Evolutionary conservation across 768 basidiomycete genomes (phyloP), one percentile per base, ranked within the genome.

Genomic region (Fomitopsis pulvina): DNA sequence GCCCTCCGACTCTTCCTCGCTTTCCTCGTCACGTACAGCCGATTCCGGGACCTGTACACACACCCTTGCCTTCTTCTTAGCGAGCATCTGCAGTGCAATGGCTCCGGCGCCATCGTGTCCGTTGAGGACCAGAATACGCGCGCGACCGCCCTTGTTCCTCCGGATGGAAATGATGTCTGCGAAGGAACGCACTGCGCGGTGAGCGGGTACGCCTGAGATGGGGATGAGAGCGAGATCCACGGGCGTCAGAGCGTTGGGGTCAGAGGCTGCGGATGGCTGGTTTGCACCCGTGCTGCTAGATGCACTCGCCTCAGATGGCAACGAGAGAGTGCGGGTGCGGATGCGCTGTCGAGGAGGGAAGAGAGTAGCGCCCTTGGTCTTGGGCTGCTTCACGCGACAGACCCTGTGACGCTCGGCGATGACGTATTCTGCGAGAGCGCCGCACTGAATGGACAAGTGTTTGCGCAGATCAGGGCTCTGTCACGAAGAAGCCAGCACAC

Each of bases 401-500:
- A 94, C 66, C 12, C 87, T 79, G 59, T 83, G 85, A 25, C 87
- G 80, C 60, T 95, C 90, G 21, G 85, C 76, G 22, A 89, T 72
- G 52, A 95, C 79, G 69, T 91, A 95, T 67, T 96, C 90, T n/a
- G 89, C 76, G 20, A 95, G 74, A 5, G 88, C 88, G 43, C 93
- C 92, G 56, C 80, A 84, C 89, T 92, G 55, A 37, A 47, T 12
- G 1, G 37, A 27, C 18, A n/a, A n/a, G n/a, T n/a, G n/a, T n/a
- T n/a, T n/a, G n/a, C n/a, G n/a, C n/a, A n/a, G n/a, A n/a, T n/a
- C n/a, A n/a, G n/a, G n/a, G n/a, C 8, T 38, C 29, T 22, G n/a
- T 37, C 22, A 28, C 7, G 9, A 45, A 14, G 34, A 12, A 22
- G 27, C 4, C 20, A 22, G 18, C 21, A 41, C 21, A 28, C 45